These are phyloP conservation scores for Fusarium sp. DNA, from an alignment of 2,329 filamentous ascomycete species.

Conservation along the genomic window DNA sequence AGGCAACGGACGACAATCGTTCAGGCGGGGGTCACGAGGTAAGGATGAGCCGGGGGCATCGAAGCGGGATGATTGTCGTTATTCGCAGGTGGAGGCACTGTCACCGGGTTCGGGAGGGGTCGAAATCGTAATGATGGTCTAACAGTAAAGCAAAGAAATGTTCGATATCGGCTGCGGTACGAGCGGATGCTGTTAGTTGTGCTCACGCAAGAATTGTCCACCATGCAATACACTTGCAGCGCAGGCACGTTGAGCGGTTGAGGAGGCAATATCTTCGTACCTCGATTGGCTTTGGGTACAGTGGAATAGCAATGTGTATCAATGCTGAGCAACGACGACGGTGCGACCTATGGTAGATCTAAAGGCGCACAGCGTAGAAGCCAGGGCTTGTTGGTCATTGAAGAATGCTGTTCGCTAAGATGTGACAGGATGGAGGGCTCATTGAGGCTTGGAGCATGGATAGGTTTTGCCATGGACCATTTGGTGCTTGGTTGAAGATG, in stretches of 20 bases:
- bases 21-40: conserved; percentile 41
- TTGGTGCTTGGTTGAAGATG: conserved; percentile 25
- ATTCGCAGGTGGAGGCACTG: conserved; percentile 26
- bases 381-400: conserved; percentile 38
- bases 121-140: conserved; percentile 12
- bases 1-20: conserved; percentile 29
- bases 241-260: conserved; percentile 29
- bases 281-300: conserved; percentile 20
- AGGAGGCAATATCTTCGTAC: conserved; percentile 37
- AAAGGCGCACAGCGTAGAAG: conserved; percentile 37
- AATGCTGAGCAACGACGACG: conserved; percentile 26
- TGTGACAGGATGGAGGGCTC: conserved; percentile 45
- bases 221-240: conserved; percentile 28
- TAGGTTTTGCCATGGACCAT: conserved; percentile 46
- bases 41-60: conserved; percentile 39
- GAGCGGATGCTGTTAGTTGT: conserved; percentile 36
- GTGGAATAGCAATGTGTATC: conserved; percentile 32
- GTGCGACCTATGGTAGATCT: conserved; percentile 30
- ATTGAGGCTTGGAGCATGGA: conserved; percentile 46
- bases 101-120: conserved; percentile 27
- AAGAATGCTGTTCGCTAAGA: conserved; percentile 33
- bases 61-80: conserved; percentile 36
- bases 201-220: conserved; percentile 37
- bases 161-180: conserved; percentile 27
- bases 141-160: conserved; percentile 20